phyloP scores from a whole-genome alignment of 2,329 filamentous ascomycete species.

The Venturia oleaginea region DNA sequence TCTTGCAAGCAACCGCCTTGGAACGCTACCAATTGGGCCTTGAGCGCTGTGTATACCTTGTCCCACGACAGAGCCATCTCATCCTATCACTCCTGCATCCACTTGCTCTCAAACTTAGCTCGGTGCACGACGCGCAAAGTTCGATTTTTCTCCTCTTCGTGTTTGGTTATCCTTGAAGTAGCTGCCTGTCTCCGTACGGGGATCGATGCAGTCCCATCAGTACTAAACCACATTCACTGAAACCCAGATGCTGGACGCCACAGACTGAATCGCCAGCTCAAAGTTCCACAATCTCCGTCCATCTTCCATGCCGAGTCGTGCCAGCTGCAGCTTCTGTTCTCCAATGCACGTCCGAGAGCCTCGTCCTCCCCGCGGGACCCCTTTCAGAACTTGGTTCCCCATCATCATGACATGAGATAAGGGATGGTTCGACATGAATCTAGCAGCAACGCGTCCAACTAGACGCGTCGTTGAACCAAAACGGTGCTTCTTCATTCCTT shows the following conservation, averaged over 20 bases:
- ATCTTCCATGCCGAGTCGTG: constrained; percentile 5
- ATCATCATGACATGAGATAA: background rate
- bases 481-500: background rate
- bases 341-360: background rate
- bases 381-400: background rate
- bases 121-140: background rate
- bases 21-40: background rate
- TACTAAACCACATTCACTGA: background rate
- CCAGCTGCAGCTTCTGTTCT: background rate
- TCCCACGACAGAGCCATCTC: background rate
- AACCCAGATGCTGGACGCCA: background rate
- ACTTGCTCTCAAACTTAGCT: background rate
- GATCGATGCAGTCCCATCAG: background rate
- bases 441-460: background rate
- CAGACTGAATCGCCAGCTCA: constrained; percentile 2
- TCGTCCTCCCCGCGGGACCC: background rate
- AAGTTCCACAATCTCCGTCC: background rate
- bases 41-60: background rate
- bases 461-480: background rate
- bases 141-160: background rate
- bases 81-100: background rate
- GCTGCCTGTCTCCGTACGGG: too few species aligned
- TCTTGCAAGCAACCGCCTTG: background rate
- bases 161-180: background rate
- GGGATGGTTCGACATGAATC: background rate